Percentiles rank a stretch among this genome's conserved stretches.
Conservation (phyloP, 352 stramenopile genomes). For the Globisporangium nunn region DNA sequence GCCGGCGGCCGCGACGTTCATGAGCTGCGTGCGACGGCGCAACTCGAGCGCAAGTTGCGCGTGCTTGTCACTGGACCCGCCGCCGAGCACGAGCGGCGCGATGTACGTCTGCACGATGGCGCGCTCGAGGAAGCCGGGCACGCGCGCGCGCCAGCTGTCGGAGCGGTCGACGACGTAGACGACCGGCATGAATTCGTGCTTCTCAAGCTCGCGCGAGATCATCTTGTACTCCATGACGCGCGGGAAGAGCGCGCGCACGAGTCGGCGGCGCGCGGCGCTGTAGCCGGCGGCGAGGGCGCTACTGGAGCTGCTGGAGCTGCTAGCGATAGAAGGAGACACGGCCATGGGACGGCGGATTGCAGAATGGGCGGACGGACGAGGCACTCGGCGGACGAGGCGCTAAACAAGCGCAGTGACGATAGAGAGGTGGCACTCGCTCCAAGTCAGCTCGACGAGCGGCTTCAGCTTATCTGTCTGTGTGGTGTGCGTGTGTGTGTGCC, state of each 20-base stretch:
- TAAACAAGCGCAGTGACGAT: too few relatives aligned
- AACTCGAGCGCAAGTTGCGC: slow-evolving; percentile 25
- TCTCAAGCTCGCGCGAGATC: slow-evolving; percentile 58
- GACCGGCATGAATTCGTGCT: slow-evolving; percentile 74
- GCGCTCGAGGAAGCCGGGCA: slow-evolving; percentile 40
- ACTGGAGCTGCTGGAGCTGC: neutral
- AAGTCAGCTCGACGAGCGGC: neutral
- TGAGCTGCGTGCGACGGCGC: slow-evolving; percentile 33
- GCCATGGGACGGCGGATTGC: neutral
- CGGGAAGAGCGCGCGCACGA: slow-evolving; percentile 46
- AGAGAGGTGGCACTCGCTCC: too few relatives aligned
- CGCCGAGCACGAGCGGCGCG: slow-evolving; percentile 28
- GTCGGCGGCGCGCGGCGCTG: neutral
- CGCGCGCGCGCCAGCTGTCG: slow-evolving; percentile 34
- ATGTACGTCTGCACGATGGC: slow-evolving; percentile 58
- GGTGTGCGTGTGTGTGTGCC: too few relatives aligned
- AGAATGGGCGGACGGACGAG: neutral
- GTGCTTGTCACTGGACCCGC: slow-evolving; percentile 15
- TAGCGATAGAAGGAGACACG: neutral
- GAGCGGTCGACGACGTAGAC: slow-evolving; percentile 68
- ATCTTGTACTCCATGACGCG: slow-evolving; percentile 77
- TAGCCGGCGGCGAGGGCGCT: neutral
- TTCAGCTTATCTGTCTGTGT: neutral
- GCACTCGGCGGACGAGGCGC: neutral
- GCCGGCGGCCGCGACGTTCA: slow-evolving; percentile 22